A percentile compares a stretch with the other conserved stretches of the same genome.
Evolutionary conservation across 331 rosid genomes (phyloP).

Genomic region (Saraca asoca): DNA sequence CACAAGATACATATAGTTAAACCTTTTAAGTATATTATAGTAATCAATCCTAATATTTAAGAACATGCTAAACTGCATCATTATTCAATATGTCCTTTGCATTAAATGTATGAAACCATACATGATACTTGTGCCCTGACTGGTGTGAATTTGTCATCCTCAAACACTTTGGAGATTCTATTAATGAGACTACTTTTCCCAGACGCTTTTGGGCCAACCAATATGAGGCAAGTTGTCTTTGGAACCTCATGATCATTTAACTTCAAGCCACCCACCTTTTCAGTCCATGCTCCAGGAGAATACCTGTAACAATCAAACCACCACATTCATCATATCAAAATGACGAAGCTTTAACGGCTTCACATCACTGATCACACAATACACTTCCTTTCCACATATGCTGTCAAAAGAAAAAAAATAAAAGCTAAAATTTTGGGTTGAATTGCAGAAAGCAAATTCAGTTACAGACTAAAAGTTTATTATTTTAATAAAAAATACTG

Average conservation of each 20-base stretch:
- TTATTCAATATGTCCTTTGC: conserved; percentile 15
- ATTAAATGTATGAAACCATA: conserved; percentile 35
- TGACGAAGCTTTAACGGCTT: conserved; percentile 14
- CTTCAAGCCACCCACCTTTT: conserved; percentile 49
- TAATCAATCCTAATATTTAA: background rate
- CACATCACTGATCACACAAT: conserved; percentile 20
- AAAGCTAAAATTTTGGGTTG: conserved; percentile 14
- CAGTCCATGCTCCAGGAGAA: conserved; percentile 73
- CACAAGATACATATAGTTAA: conserved; percentile 9
- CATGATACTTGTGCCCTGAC: conserved; percentile 92
- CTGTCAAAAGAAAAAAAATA: conserved; percentile 6
- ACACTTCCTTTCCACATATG: conserved; percentile 7
- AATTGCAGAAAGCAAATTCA: conserved; percentile 7
- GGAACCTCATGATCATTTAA: conserved; percentile 71
- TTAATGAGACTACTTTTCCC: conserved; percentile 91
- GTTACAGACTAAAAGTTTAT: background rate
- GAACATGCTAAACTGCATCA: conserved; percentile 22
- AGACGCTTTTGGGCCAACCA: conserved; percentile 82
- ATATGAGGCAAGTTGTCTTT: conserved; percentile 61
- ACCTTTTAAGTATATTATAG: conserved; percentile 11
- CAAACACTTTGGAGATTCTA: conserved; percentile 71
- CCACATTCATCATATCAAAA: conserved; percentile 23
- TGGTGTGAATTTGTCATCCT: conserved; percentile 58
- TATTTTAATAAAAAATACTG: background rate
- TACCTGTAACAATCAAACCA: conserved; percentile 55